These are phyloP conservation scores for Mucor racemosus DNA, from an alignment of 371 early-diverging fungal genomes.

Conservation along the genomic window DNA sequence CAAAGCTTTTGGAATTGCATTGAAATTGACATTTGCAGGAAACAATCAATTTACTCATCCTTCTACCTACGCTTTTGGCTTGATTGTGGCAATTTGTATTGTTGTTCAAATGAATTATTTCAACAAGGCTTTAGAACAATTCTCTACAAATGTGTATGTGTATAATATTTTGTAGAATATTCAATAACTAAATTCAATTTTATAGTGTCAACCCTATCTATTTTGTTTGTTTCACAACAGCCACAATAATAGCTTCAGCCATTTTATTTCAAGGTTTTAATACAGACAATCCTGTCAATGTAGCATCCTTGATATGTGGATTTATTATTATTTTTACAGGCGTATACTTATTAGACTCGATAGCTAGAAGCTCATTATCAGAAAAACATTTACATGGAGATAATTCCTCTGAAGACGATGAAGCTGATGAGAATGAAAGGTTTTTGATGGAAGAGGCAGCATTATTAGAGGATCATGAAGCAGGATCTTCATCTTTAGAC, in stretches of 20 bases:
- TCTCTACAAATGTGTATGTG: slow-evolving; percentile 82
- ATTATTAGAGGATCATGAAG: slow-evolving; percentile 60
- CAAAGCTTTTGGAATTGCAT: slow-evolving; percentile 90
- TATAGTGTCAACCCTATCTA: slow-evolving; percentile 84
- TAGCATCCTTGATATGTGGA: slow-evolving; percentile 84
- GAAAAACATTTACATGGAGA: slow-evolving; percentile 1
- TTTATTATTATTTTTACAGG: slow-evolving; percentile 92
- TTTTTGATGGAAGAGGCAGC: too few species aligned
- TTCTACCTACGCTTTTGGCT: slow-evolving; percentile 85
- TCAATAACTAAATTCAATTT: neutral
- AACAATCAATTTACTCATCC: slow-evolving; percentile 87
- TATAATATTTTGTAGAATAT: neutral
- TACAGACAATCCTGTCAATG: slow-evolving; percentile 72
- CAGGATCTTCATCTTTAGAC: slow-evolving; percentile 41
- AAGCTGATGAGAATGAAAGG: too few species aligned
- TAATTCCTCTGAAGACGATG: slow-evolving; percentile 6
- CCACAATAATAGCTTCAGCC: slow-evolving; percentile 87
- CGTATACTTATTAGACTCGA: slow-evolving; percentile 73
- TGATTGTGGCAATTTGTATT: slow-evolving; percentile 82
- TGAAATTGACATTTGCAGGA: slow-evolving; percentile 89
- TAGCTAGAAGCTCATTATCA: slow-evolving; percentile 23
- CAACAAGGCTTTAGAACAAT: slow-evolving; percentile 92
- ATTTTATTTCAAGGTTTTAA: slow-evolving; percentile 88
- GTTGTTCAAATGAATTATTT: slow-evolving; percentile 96
- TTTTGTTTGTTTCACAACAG: slow-evolving; percentile 93